Percentiles rank a stretch among this genome's conserved stretches.
Conservation (phyloP, 306 rosid genomes). For the Amphicarpaea edgeworthii region DNA sequence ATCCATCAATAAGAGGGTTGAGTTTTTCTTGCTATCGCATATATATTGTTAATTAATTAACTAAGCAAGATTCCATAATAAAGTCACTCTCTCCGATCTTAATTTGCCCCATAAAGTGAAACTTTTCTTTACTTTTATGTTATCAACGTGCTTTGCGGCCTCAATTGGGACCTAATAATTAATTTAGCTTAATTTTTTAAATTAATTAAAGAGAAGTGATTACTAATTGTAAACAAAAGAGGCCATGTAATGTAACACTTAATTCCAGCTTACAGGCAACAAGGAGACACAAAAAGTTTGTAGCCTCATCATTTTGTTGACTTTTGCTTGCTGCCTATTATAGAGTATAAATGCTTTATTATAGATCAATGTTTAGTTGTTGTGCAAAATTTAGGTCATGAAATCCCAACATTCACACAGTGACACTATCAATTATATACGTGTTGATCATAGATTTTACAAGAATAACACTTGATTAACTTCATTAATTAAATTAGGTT, state of each 20-base stretch:
- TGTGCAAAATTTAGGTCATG: slow-evolving; percentile 59
- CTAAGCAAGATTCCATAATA: slow-evolving; percentile 49
- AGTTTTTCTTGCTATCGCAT: slow-evolving; percentile 33
- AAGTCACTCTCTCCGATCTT: slow-evolving; percentile 49
- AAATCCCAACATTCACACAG: slow-evolving; percentile 56
- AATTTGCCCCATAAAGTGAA: slow-evolving; percentile 49
- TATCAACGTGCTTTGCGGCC: slow-evolving; percentile 57
- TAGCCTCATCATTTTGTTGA: slow-evolving; percentile 46
- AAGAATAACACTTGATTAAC: slow-evolving; percentile 8
- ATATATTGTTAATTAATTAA: slow-evolving; percentile 37
- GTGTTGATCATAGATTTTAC: slow-evolving; percentile 33
- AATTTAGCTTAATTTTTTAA: slow-evolving; percentile 35
- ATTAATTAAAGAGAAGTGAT: slow-evolving; percentile 25
- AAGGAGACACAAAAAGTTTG: slow-evolving; percentile 64
- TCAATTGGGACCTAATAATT: slow-evolving; percentile 43
- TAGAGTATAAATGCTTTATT: slow-evolving; percentile 29
- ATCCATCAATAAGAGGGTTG: slow-evolving; percentile 34
- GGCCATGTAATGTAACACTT: slow-evolving; percentile 58
- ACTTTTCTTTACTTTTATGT: slow-evolving; percentile 45
- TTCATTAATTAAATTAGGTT: too few relatives aligned
- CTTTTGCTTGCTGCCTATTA: slow-evolving; percentile 44
- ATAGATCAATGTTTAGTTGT: slow-evolving; percentile 43
- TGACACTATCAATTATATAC: slow-evolving; percentile 45
- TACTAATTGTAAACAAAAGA: slow-evolving; percentile 43
- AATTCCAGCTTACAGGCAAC: slow-evolving; percentile 70